These are phyloP conservation scores for Blastocladiella britannica DNA, from an alignment of 192 early-diverging fungal genomes.

Conservation along the genomic window DNA sequence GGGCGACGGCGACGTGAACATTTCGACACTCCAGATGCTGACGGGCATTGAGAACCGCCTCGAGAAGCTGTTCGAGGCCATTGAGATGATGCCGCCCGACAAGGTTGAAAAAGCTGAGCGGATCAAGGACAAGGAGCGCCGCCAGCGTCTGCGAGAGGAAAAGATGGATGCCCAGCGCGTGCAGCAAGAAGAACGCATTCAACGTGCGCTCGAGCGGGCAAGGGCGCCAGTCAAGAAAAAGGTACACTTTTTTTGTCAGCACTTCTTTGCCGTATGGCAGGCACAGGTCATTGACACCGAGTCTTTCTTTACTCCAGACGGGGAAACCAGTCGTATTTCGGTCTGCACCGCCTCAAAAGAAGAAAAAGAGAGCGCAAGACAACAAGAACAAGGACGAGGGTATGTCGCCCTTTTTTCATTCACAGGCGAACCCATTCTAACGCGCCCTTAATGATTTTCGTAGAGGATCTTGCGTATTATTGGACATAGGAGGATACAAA, in stretches of 20 bases:
- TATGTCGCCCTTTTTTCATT: background rate
- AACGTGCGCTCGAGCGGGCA: conserved; percentile 29
- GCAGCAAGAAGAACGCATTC: conserved; percentile 33
- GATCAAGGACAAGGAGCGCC: conserved; percentile 36
- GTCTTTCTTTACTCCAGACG: conserved; percentile 7
- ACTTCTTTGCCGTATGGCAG: too few relatives aligned
- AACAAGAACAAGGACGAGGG: conserved; percentile 29
- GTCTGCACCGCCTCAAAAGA: conserved; percentile 35
- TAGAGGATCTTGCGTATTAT: background rate
- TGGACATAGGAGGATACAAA: too few relatives aligned
- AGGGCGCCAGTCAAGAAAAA: conserved; percentile 41
- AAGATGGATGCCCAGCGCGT: conserved; percentile 28
- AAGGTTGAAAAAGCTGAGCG: conserved; percentile 40
- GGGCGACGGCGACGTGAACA: conserved; percentile 30
- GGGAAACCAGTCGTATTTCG: conserved; percentile 35
- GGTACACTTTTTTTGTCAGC: conserved; percentile 8
- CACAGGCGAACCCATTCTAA: background rate
- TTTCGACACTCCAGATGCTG: conserved; percentile 32
- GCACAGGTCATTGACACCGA: too few relatives aligned
- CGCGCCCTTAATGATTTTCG: background rate
- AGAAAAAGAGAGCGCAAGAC: conserved; percentile 28
- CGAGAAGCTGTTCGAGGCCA: conserved; percentile 34
- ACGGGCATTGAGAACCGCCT: conserved; percentile 33
- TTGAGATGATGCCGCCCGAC: conserved; percentile 35
- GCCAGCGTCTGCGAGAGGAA: conserved; percentile 30